Base-by-base conservation (phyloP, 2,329 filamentous ascomycete species). In the Aspergillus hortae region DNA sequence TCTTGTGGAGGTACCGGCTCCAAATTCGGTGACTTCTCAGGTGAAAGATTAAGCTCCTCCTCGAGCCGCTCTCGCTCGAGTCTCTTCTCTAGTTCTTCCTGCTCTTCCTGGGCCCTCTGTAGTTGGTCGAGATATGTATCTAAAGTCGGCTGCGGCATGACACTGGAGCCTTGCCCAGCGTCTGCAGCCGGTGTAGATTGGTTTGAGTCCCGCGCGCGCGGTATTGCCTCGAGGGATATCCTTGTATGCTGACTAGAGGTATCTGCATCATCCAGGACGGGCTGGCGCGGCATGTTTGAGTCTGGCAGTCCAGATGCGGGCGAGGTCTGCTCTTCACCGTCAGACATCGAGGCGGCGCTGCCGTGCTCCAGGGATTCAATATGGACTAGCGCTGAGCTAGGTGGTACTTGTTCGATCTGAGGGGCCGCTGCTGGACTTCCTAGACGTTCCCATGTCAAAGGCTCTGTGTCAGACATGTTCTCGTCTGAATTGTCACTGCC, bases 221-320 rank as follows among this genome's bases (percentile, higher is more conserved):
- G 46, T 17, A 40, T 17, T 49, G 40, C 43, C 51, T 55, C 46
- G 14, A 56, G 11, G 4, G 56, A 53, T 45, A 58, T 49, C 48
- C 40, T 35, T 46, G 19, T 58, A 15, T 14, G 56, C 40, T 58
- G 42, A 48, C 52, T 58, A 49, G 41, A 47, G 27, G 42, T 48
- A 51, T 56, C 53, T 48, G 32, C 15, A 44, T 44, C 27, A 30
- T 52, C 33, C 21, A n/a, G 30, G 6, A 43, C 11, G 25, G 27
- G 5, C 25, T 45, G 52, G 46, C 11, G 17, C 21, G 23, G 41
- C n/a, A 50, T 42, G 21, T 15, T 40, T 48, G 32, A 45, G 33
- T 40, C 46, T 19, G 27, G 46, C 44, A n/a, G 17, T 32, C 32
- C 12, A 32, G 45, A 25, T 6, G 12, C 35, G 23, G 32, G 32